phyloP scores from a whole-genome alignment of 2,329 filamentous ascomycete genomes.

The Cercospora sojina region DNA sequence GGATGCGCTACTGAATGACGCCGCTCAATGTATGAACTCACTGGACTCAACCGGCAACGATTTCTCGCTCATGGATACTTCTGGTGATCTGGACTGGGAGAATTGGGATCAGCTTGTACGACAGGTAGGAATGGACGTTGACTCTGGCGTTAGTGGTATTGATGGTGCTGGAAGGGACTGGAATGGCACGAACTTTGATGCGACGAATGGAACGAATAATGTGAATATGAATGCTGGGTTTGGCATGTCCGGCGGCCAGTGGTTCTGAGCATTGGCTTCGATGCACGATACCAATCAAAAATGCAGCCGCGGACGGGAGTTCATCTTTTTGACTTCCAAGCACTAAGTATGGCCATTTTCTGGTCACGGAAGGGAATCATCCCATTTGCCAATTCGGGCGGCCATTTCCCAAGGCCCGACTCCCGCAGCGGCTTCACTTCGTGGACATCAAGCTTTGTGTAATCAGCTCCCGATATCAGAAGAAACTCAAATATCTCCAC shows the following conservation, averaged over 20 bases:
- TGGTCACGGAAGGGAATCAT: background rate
- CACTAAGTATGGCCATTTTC: background rate
- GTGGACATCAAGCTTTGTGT: background rate
- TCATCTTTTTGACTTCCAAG: background rate
- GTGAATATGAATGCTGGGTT: slow-evolving; percentile 32
- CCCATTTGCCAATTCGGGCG: background rate
- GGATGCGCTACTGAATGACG: background rate
- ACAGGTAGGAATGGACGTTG: slow-evolving; percentile 48
- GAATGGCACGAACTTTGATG: slow-evolving; percentile 20
- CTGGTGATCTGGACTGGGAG: slow-evolving; percentile 48
- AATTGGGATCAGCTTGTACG: slow-evolving; percentile 51
- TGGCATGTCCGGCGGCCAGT: slow-evolving; percentile 33
- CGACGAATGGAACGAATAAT: slow-evolving; percentile 15
- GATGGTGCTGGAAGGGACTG: slow-evolving; percentile 13
- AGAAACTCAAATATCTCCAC: background rate
- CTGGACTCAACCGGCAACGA: slow-evolving; percentile 30
- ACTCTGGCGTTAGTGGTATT: slow-evolving; percentile 22
- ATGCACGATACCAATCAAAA: background rate
- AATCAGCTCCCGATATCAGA: background rate
- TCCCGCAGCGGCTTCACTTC: background rate
- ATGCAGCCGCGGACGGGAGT: background rate
- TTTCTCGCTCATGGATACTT: slow-evolving; percentile 39
- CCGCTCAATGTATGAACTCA: slow-evolving; percentile 26
- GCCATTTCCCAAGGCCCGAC: background rate
- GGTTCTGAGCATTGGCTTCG: slow-evolving; percentile 27